Percentiles rank a stretch among this genome's conserved stretches.
Conservation (phyloP, 768 basidiomycete genomes). For the Sutorius australiensis region DNA sequence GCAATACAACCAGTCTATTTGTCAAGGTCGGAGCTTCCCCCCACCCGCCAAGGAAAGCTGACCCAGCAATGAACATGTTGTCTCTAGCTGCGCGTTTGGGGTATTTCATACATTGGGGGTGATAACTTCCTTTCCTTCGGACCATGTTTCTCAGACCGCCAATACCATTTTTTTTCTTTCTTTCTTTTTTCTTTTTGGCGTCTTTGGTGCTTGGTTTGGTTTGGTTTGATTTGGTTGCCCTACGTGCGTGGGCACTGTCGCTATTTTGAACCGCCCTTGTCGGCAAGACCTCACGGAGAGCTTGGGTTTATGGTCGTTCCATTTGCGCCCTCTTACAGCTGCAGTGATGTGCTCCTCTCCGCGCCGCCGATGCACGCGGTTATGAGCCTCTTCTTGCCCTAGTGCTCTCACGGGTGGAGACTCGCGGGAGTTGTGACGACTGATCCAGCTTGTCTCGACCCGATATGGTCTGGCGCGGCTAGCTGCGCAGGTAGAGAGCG, state of each 20-base stretch:
- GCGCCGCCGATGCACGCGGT: constrained; percentile 5
- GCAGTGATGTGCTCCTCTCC: constrained; percentile 3
- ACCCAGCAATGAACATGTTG: constrained; percentile 8
- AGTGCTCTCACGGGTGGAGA: constrained; percentile 4
- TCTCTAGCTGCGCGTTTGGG: constrained; percentile 11
- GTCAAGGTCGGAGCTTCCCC: constrained; percentile 22
- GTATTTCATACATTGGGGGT: constrained; percentile 16
- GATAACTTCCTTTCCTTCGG: background rate
- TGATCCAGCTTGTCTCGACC: background rate
- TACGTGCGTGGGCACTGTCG: background rate
- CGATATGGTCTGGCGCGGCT: constrained; percentile 12
- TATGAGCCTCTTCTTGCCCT: background rate
- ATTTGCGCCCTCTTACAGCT: constrained; percentile 14
- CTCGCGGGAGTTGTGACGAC: constrained; percentile 12
- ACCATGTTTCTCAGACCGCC: constrained; percentile 4
- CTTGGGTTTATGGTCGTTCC: constrained; percentile 3
- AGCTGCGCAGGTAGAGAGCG: constrained; percentile 10
- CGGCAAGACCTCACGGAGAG: constrained; percentile 3
- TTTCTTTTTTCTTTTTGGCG: too few species aligned
- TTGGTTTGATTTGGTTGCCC: constrained; percentile 2
- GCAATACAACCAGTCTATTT: constrained; percentile 7
- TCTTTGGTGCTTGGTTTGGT: constrained; percentile 1
- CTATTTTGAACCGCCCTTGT: constrained; percentile 5
- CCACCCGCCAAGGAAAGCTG: constrained; percentile 12
- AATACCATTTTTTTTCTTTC: background rate